Evolutionary conservation across 2,329 filamentous ascomycete species (phyloP).

Genomic region (Neofusicoccum sp.): DNA sequence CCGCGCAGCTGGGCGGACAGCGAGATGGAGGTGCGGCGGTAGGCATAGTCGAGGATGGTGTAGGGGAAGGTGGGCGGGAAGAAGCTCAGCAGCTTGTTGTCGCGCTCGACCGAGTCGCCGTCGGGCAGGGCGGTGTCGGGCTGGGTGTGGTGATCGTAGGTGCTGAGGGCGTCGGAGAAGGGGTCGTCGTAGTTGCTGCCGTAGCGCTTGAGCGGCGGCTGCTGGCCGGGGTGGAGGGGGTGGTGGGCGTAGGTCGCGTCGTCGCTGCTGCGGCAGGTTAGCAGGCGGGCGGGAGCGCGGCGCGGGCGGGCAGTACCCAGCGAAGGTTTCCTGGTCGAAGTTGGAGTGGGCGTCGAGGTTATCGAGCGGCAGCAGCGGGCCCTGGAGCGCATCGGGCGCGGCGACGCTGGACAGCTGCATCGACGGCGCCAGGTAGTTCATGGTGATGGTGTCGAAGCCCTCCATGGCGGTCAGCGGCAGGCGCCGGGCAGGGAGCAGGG

Average conservation of each 20-base stretch:
- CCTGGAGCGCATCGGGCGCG: constrained; percentile 38
- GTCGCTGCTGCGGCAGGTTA: constrained; percentile 50
- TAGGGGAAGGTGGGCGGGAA: constrained; percentile 54
- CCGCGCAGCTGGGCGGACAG: constrained; percentile 80
- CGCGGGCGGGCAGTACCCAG: constrained; percentile 51
- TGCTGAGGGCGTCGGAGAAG: constrained; percentile 54
- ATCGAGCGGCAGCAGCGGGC: constrained; percentile 55
- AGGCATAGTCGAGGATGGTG: constrained; percentile 66
- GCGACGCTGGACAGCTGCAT: constrained; percentile 58
- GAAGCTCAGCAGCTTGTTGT: constrained; percentile 60
- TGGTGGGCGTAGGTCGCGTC: constrained; percentile 50
- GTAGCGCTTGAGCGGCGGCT: constrained; percentile 49
- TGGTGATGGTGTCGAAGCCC: constrained; percentile 62
- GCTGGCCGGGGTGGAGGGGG: constrained; percentile 43
- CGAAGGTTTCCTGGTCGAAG: constrained; percentile 63
- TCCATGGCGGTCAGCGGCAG: constrained; percentile 45
- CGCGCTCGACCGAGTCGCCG: constrained; percentile 63
- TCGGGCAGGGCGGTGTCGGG: constrained; percentile 51
- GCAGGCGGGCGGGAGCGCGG: constrained; percentile 28
- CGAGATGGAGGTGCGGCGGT: constrained; percentile 63
- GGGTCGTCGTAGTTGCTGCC: constrained; percentile 53
- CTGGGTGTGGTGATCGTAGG: constrained; percentile 49
- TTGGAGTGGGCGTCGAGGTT: constrained; percentile 61
- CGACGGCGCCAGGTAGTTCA: constrained; percentile 63
- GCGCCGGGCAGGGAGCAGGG: constrained; percentile 27